Percentiles rank a stretch among this genome's conserved stretches.
Evolutionary conservation across 352 stramenopile species (phyloP).

Genomic region (Pythium aristosporum): DNA sequence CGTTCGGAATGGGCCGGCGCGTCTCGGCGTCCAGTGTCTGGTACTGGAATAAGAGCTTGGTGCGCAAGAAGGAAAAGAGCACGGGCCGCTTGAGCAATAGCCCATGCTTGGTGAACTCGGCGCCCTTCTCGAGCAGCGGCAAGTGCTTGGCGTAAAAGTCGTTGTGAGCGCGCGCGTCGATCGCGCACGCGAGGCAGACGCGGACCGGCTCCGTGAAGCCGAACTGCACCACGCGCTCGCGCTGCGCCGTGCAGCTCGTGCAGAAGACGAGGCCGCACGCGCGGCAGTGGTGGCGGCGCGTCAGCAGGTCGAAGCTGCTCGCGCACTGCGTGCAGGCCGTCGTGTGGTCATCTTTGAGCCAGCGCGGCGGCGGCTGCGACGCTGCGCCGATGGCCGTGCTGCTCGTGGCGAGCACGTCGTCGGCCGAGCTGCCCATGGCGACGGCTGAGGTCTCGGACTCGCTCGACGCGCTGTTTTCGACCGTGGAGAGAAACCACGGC

Average conservation of each 20-base stretch:
- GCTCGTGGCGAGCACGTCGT: slow-evolving; percentile 20
- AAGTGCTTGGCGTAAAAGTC: slow-evolving; percentile 64
- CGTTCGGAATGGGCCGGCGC: slow-evolving; percentile 33
- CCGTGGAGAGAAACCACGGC: slow-evolving; percentile 24
- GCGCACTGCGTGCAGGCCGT: slow-evolving; percentile 51
- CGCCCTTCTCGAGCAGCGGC: slow-evolving; percentile 56
- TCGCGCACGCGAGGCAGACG: slow-evolving; percentile 45
- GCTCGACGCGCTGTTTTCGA: neutral
- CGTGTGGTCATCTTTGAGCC: slow-evolving; percentile 57
- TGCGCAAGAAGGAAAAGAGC: slow-evolving; percentile 52
- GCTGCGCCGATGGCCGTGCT: slow-evolving; percentile 19
- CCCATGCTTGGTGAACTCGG: slow-evolving; percentile 70
- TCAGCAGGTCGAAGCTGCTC: slow-evolving; percentile 70
- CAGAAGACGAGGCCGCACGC: slow-evolving; percentile 74
- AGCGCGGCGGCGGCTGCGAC: slow-evolving; percentile 48
- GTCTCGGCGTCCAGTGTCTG: slow-evolving; percentile 59
- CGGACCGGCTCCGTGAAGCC: slow-evolving; percentile 61
- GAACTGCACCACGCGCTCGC: slow-evolving; percentile 65
- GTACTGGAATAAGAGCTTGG: slow-evolving; percentile 74
- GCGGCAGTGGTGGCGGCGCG: slow-evolving; percentile 85
- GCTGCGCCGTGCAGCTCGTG: slow-evolving; percentile 39
- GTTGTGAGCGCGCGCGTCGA: slow-evolving; percentile 50
- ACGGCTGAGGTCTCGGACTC: neutral
- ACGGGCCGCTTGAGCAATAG: slow-evolving; percentile 58
- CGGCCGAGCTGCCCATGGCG: slow-evolving; percentile 1